Evolutionary conservation across 768 basidiomycete species (phyloP).

Genomic region (Brasilioporus rufonigricans): DNA sequence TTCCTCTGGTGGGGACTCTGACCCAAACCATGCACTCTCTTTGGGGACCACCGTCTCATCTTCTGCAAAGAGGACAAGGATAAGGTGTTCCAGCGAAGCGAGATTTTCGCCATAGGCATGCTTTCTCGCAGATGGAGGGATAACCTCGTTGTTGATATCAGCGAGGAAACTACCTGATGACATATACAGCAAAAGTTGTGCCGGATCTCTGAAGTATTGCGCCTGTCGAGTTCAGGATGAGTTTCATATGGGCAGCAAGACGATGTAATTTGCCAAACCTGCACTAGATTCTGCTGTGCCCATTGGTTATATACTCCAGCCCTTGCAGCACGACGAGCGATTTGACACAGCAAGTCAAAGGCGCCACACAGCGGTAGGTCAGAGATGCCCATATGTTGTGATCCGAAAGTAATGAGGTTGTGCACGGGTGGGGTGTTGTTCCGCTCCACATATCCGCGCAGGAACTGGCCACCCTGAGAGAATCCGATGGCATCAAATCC

Average conservation of each 20-base stretch:
- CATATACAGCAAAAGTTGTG: slow-evolving; percentile 56
- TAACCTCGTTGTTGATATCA: slow-evolving; percentile 72
- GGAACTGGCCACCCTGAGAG: slow-evolving; percentile 88
- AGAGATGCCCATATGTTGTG: slow-evolving; percentile 84
- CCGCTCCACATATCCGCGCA: slow-evolving; percentile 79
- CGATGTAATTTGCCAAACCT: slow-evolving; percentile 41
- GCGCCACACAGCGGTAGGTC: slow-evolving; percentile 66
- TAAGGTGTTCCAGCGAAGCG: slow-evolving; percentile 57
- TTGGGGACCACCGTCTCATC: slow-evolving; percentile 82
- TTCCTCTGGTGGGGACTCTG: slow-evolving; percentile 48
- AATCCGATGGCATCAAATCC: slow-evolving; percentile 90
- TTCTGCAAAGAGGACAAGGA: slow-evolving; percentile 70
- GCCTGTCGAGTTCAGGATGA: slow-evolving; percentile 49
- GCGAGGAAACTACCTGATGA: slow-evolving; percentile 63
- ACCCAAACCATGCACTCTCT: slow-evolving; percentile 86
- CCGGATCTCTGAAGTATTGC: slow-evolving; percentile 82
- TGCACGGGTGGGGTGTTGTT: slow-evolving; percentile 71
- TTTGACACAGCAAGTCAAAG: slow-evolving; percentile 66
- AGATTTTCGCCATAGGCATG: slow-evolving; percentile 59
- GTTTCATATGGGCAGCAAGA: background rate
- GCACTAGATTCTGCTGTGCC: slow-evolving; percentile 75
- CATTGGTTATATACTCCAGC: slow-evolving; percentile 68
- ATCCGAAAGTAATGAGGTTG: slow-evolving; percentile 85
- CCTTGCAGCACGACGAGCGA: slow-evolving; percentile 59
- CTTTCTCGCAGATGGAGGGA: slow-evolving; percentile 48